Base-by-base conservation (phyloP, 75 land plant genomes). In the Cunninghamia lanceolata region DNA sequence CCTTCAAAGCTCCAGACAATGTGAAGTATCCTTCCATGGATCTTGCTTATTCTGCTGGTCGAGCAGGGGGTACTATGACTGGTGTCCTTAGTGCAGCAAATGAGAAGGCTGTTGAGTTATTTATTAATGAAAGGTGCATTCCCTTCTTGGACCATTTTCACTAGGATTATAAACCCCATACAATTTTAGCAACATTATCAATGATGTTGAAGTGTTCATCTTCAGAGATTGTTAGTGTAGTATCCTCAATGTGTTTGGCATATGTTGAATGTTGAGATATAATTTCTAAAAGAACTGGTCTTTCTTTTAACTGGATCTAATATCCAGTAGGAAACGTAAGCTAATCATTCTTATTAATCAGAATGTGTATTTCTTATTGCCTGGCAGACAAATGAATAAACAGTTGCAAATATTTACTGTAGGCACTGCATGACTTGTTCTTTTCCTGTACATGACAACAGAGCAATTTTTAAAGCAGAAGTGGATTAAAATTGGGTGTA, bases 31-130 rank as follows among this genome's bases (percentile, higher is more conserved):
- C 98, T 78, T 95, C 99, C 40, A 95, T 98, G 98, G 87, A 95
- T 80, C 92, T 98, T 68, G 95, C 99, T 9, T 98, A 98, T 90
- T 92, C 97, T 82, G 99, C 98, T 80, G 99, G 99, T 36, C 90
- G 98, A 59, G 96, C 95, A 45, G 99, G 99, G 40, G 99, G 99
- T 21, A 98, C 98, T 25, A 96, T 98, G 99, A 98, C 98, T 10
- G 96, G 99, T 52, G 99, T 98, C 50, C 93, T 96, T 78, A 98
- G 99, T 90, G 99, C 98, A 13, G 96, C 99, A 70, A 98, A 98
- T 82, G 99, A 98, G 92, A 98, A 96, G 88, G 99, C 98, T n/a
- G 99, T 98, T 17, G 99, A 96, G 85, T 88, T 98, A 91, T 98
- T 98, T 86, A 93, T 96, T 30, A 91, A 95, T 88, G 96, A 96